These are phyloP conservation scores for Lyophyllum atratum DNA, from an alignment of 768 basidiomycete genomes.

Conservation along the genomic window DNA sequence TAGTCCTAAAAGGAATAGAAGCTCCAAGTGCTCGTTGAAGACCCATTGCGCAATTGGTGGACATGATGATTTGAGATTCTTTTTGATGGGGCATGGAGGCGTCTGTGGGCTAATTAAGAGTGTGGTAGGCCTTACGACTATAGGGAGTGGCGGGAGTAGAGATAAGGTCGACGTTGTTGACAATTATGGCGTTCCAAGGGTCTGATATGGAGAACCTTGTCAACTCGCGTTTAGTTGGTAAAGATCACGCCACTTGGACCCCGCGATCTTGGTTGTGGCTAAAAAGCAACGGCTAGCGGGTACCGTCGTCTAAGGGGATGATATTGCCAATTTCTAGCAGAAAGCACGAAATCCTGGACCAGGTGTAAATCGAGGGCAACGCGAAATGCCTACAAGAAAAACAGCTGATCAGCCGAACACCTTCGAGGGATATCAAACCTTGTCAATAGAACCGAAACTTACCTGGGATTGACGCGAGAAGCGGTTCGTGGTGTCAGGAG, in stretches of 20 bases:
- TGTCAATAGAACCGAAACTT: no score
- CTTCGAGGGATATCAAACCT: no score
- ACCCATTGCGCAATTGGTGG: conserved; percentile 21
- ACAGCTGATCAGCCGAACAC: no score
- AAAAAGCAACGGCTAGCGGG: no score
- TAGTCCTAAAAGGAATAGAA: not conserved
- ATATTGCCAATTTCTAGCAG: no score
- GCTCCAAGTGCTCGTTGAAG: not conserved
- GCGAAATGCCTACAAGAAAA: no score
- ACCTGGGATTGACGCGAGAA: no score
- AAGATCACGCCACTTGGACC: not conserved
- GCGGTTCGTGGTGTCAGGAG: no score
- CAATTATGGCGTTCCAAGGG: conserved; percentile 1
- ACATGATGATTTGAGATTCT: conserved; percentile 1
- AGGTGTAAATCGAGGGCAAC: no score
- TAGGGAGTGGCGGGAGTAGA: not conserved
- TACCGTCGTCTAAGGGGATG: no score
- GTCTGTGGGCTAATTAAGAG: not conserved
- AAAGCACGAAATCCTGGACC: no score
- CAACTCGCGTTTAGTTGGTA: not conserved
- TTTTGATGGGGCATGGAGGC: not conserved
- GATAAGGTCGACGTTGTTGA: not conserved
- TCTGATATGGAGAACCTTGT: not conserved
- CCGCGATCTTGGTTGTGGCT: no score
- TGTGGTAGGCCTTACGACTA: not conserved